Conservation (phyloP, 441 rosid genomes). For the Brassica balearica region DNA sequence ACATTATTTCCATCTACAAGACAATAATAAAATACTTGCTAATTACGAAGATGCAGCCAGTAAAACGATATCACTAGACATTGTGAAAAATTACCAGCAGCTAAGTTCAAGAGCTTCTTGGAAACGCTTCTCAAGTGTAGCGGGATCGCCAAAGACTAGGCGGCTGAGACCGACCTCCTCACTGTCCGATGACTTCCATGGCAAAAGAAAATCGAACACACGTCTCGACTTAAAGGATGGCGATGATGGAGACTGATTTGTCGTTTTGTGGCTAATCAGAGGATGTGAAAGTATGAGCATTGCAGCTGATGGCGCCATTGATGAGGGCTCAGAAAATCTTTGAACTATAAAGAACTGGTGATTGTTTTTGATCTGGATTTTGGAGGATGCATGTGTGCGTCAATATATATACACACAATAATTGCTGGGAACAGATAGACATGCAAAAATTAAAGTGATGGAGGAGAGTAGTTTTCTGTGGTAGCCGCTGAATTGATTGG, state of each 20-base stretch:
- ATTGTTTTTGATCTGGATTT: background rate
- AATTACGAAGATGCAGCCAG: background rate
- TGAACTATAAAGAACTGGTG: background rate
- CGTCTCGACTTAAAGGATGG: conserved; percentile 29
- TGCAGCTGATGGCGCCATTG: conserved; percentile 65
- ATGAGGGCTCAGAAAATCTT: background rate
- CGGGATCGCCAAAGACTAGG: conserved; percentile 28
- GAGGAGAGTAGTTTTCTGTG: conserved; percentile 39
- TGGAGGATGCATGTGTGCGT: conserved; percentile 9
- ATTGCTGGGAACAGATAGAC: conserved; percentile 18
- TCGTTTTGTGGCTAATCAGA: conserved; percentile 21
- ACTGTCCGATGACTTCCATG: conserved; percentile 27
- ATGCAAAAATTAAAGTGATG: conserved; percentile 4
- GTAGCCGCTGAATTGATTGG: conserved; percentile 29
- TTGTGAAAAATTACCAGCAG: conserved; percentile 39
- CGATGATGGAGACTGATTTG: conserved; percentile 23
- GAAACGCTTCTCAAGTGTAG: conserved; percentile 48
- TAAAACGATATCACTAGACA: background rate
- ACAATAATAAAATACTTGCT: background rate
- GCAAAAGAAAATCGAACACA: conserved; percentile 1
- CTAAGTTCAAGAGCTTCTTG: conserved; percentile 51
- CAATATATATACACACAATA: conserved; percentile 10
- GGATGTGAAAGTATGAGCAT: conserved; percentile 52
- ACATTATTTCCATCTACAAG: background rate
- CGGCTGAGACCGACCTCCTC: conserved; percentile 21